Conservation (phyloP, 495 filamentous ascomycete species). For the Hypoxylon fragiforme region DNA sequence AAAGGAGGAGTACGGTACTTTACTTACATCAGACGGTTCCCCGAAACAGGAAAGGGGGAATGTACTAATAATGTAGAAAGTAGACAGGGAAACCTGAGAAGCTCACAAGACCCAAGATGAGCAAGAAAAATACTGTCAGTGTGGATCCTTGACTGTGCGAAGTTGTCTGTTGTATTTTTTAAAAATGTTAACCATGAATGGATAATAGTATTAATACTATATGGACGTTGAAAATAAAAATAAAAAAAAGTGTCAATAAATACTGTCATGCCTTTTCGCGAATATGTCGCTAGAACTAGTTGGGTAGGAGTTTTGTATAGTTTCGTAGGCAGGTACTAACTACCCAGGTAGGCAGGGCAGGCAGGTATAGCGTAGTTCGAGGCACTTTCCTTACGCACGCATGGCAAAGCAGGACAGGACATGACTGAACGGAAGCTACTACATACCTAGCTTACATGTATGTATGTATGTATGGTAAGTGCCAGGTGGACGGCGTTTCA, state of each 20-base stretch:
- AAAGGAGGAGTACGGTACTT: too few relatives aligned
- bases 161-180: neutral
- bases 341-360: neutral
- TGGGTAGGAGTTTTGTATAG: neutral
- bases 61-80: neutral
- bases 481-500: neutral
- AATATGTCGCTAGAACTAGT: slow-evolving; percentile 5
- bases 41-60: neutral
- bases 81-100: neutral
- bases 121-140: neutral
- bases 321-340: neutral
- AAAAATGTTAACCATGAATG: slow-evolving; percentile 2
- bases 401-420: neutral
- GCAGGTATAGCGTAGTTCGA: neutral
- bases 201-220: too few relatives aligned
- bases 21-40: neutral
- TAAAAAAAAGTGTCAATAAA: too few relatives aligned
- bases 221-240: too few relatives aligned
- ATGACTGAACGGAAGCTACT: too few relatives aligned
- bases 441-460: neutral
- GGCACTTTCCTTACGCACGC: neutral
- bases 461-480: neutral
- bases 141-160: slow-evolving; percentile 10
- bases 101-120: neutral
- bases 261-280: too few relatives aligned